Percentiles rank a stretch among this genome's conserved stretches.
Evolutionary conservation across 139 green algal species (phyloP).

Genomic region (Chlamydomonas incerta): DNA sequence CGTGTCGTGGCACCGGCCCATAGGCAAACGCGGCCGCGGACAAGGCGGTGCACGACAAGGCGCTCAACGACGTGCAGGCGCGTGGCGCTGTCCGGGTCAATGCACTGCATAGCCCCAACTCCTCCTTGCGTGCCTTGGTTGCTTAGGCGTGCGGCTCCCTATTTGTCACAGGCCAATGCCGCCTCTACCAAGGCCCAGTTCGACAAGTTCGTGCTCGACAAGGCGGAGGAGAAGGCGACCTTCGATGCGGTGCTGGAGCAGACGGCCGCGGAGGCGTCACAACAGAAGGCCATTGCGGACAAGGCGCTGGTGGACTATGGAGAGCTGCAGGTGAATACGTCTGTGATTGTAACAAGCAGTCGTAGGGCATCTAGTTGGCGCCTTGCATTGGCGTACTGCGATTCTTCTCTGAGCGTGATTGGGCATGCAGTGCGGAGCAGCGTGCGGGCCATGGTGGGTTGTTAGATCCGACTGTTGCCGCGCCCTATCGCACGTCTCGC

Average conservation of each 20-base stretch:
- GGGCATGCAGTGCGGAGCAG: too few relatives aligned
- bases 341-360: too few relatives aligned
- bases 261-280: background rate
- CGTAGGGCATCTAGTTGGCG: background rate
- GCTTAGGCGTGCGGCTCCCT: too few relatives aligned
- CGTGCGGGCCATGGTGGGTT: too few relatives aligned
- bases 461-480: too few relatives aligned
- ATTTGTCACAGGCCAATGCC: background rate
- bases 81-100: background rate
- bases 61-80: constrained; percentile 25
- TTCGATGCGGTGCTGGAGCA: constrained; percentile 19
- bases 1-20: too few relatives aligned
- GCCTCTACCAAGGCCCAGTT: constrained; percentile 12
- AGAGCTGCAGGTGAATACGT: background rate
- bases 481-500: too few relatives aligned
- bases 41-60: constrained; percentile 37
- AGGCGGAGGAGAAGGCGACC: constrained; percentile 34
- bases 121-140: too few relatives aligned
- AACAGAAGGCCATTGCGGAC: constrained; percentile 31
- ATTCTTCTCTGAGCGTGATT: background rate
- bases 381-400: background rate
- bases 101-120: too few relatives aligned
- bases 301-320: constrained; percentile 21
- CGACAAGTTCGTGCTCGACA: constrained; percentile 36
- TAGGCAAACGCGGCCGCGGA: background rate